Base-by-base conservation (phyloP, 257 asterid genomes). In the Fraxinus quadrangulata region DNA sequence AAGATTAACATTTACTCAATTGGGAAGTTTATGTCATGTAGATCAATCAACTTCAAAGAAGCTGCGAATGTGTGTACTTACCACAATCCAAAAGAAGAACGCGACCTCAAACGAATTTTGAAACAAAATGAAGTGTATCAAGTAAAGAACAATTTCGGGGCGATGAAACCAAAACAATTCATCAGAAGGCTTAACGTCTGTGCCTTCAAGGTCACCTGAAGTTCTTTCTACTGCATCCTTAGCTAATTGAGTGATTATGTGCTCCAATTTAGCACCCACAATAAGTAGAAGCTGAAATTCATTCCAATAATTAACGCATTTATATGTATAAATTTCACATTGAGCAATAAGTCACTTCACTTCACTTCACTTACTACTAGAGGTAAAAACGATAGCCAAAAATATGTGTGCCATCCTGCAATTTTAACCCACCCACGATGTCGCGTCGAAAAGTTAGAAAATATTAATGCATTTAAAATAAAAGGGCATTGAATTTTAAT, bases 351-450 rank as follows among this genome's bases (percentile, higher is more conserved):
- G 21, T 51, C 21, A 19, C 1, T 5, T 19, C 0, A 4, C 14
- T 26, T 36, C 28, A 26, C 33, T 31, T 31, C 31, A 86, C 94
- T 91, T 82, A 95, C 98, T 36, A 76, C 17, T 39, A 93, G 86
- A 65, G 98, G 99, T 78, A 93, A 74, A 85, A 93, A 96, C 39
- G 99, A 86, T 72, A 96, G 73, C 99, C 99, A 96, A 68, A 96
- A 93, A 76, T 88, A 96, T 39, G 94, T 72, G 83, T 93, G 94
- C 97, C 97, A 96, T 54, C 99, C 99, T 95, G 94, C 92, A 85
- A 9, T 28, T 67, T 70, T 39, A 26, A 70, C 16, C 68, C 51
- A 66, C 23, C 68, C 51, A 66, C 23, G 56, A 42, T 7, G 7
- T 37, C 42, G 42, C 24, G 59, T 61, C 28, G 24, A 23, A 61